These are phyloP conservation scores for Beta lomatogona DNA, from an alignment of 179 eudicot genomes.

Conservation along the genomic window DNA sequence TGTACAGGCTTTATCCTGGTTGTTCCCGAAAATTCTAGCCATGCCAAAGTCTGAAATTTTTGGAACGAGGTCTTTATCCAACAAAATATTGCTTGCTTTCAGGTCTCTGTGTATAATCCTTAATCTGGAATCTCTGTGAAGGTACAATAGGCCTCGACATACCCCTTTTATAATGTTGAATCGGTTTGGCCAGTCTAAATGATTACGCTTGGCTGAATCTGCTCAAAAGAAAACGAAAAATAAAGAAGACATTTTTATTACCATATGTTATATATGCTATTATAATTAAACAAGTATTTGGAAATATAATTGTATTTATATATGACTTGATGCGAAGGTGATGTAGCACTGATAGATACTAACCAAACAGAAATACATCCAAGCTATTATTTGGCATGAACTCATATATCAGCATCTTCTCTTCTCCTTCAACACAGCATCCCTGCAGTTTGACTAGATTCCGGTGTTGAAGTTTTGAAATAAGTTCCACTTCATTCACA, in stretches of 20 bases:
- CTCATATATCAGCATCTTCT: slow-evolving; percentile 53
- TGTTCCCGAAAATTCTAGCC: slow-evolving; percentile 57
- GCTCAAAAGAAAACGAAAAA: neutral
- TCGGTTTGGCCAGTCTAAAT: slow-evolving; percentile 47
- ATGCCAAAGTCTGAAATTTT: slow-evolving; percentile 68
- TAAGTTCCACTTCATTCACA: slow-evolving; percentile 47
- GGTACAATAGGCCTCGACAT: slow-evolving; percentile 58
- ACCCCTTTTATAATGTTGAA: slow-evolving; percentile 50
- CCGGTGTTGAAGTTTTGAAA: slow-evolving; percentile 62
- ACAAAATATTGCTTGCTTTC: slow-evolving; percentile 58
- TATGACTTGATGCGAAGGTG: neutral
- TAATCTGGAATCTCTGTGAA: slow-evolving; percentile 58
- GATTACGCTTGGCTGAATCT: slow-evolving; percentile 38
- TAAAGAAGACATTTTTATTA: neutral
- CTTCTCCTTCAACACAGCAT: slow-evolving; percentile 54
- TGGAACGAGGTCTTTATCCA: slow-evolving; percentile 54
- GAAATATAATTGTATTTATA: neutral
- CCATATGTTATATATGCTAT: neutral
- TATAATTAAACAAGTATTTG: neutral
- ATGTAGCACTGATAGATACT: slow-evolving; percentile 9
- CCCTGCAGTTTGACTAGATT: slow-evolving; percentile 56
- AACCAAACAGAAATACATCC: slow-evolving; percentile 49
- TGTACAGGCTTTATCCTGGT: slow-evolving; percentile 46
- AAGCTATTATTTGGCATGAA: slow-evolving; percentile 58
- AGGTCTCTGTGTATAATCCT: slow-evolving; percentile 59